Evolutionary conservation across 2,329 filamentous ascomycete species (phyloP).

Genomic region (Ophiostoma angusticollis): DNA sequence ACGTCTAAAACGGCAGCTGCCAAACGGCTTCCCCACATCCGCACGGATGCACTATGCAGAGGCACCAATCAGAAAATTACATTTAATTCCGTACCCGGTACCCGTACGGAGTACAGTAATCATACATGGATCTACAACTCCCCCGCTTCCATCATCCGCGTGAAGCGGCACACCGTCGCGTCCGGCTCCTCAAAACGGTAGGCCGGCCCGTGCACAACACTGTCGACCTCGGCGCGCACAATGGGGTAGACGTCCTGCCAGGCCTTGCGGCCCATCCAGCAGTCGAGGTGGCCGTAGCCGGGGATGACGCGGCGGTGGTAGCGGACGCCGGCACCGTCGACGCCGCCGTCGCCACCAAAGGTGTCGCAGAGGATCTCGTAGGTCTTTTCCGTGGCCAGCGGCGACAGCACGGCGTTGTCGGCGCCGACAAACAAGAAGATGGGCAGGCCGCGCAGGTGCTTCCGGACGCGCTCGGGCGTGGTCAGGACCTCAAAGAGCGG

Average conservation of each 20-base stretch:
- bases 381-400: constrained; percentile 38
- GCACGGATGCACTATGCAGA: too few relatives aligned
- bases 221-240: constrained; percentile 40
- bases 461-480: constrained; percentile 33
- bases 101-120: too few relatives aligned
- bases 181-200: constrained; percentile 32
- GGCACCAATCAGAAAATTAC: too few relatives aligned
- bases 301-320: constrained; percentile 41
- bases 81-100: too few relatives aligned
- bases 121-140: constrained; percentile 24
- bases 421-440: constrained; percentile 42
- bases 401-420: constrained; percentile 44
- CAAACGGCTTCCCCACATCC: too few relatives aligned
- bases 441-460: constrained; percentile 37
- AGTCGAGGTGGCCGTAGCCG: constrained; percentile 48
- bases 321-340: constrained; percentile 20
- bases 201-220: constrained; percentile 30
- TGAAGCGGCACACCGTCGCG: constrained; percentile 29
- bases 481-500: constrained; percentile 35
- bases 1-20: too few relatives aligned
- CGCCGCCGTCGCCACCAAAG: constrained; percentile 27
- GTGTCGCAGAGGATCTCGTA: constrained; percentile 39
- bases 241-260: constrained; percentile 48
- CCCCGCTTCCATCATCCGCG: constrained; percentile 27
- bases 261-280: constrained; percentile 48